These are phyloP conservation scores for Phylloporus sp. DNA, from an alignment of 768 basidiomycete species.

Conservation along the genomic window DNA sequence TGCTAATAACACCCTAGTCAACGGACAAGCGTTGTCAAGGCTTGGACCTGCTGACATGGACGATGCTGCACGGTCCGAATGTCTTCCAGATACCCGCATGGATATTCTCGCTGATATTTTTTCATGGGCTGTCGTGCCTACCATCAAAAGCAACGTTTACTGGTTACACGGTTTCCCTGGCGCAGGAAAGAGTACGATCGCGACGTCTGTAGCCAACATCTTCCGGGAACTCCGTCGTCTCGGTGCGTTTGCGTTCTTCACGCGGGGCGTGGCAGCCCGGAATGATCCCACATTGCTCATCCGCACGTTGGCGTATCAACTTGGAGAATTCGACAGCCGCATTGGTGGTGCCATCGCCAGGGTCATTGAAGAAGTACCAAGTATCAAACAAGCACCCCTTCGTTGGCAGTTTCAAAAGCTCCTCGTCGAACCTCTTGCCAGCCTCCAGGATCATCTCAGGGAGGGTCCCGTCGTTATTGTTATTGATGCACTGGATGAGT, in stretches of 20 bases:
- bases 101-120: conserved; percentile 26
- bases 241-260: conserved; percentile 37
- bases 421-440: conserved; percentile 30
- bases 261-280: conserved; percentile 27
- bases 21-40: conserved; percentile 19
- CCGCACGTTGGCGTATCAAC: conserved; percentile 34
- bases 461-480: conserved; percentile 30
- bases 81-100: conserved; percentile 31
- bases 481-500: conserved; percentile 38
- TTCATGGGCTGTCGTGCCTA: conserved; percentile 24
- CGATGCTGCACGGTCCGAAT: conserved; percentile 20
- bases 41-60: conserved; percentile 31
- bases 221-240: conserved; percentile 32
- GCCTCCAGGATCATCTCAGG: conserved; percentile 11
- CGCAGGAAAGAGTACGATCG: conserved; percentile 35
- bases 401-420: conserved; percentile 33
- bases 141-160: conserved; percentile 19
- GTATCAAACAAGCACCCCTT: conserved; percentile 27
- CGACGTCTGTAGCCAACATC: conserved; percentile 34
- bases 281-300: conserved; percentile 30
- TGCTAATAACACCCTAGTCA: conserved; percentile 4
- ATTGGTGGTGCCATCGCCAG: conserved; percentile 24
- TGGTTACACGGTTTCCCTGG: conserved; percentile 37
- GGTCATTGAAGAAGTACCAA: conserved; percentile 26
- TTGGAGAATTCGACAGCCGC: conserved; percentile 31